Evolutionary conservation across 129 eudicot genomes (phyloP).

Genomic region (Chrysanthemum seticuspe): DNA sequence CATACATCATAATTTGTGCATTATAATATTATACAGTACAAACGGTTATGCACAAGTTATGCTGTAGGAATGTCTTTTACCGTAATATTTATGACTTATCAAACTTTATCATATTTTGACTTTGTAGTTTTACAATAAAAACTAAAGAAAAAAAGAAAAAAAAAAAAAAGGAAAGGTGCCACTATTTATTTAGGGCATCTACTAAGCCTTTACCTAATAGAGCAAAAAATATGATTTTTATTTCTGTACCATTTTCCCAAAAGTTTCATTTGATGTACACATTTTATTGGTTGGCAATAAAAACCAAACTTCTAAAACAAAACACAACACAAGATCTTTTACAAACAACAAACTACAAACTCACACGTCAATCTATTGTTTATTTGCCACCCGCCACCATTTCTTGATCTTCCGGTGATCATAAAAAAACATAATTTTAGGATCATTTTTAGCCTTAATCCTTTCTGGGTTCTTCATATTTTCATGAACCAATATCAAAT

Average conservation of each 20-base stretch:
- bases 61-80: no score
- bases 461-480: slow-evolving; percentile 25
- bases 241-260: background rate
- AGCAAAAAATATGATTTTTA: slow-evolving; percentile 33
- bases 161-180: slow-evolving; percentile 19
- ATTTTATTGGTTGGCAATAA: slow-evolving; percentile 28
- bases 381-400: slow-evolving; percentile 26
- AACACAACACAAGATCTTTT: background rate
- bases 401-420: background rate
- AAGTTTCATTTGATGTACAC: slow-evolving; percentile 9
- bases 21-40: no score
- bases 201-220: slow-evolving; percentile 6
- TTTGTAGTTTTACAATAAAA: no score
- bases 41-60: no score
- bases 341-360: background rate
- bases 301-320: slow-evolving; percentile 26
- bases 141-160: background rate
- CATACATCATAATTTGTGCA: no score
- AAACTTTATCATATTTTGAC: no score
- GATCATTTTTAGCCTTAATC: background rate
- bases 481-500: slow-evolving; percentile 18
- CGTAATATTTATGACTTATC: no score
- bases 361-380: slow-evolving; percentile 35
- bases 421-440: background rate
- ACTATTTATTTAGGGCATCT: background rate